Percentiles rank a stretch among this genome's conserved stretches.
phyloP scores from a whole-genome alignment of 2,329 filamentous ascomycete species.

The Ophiocordyceps sinensis region DNA sequence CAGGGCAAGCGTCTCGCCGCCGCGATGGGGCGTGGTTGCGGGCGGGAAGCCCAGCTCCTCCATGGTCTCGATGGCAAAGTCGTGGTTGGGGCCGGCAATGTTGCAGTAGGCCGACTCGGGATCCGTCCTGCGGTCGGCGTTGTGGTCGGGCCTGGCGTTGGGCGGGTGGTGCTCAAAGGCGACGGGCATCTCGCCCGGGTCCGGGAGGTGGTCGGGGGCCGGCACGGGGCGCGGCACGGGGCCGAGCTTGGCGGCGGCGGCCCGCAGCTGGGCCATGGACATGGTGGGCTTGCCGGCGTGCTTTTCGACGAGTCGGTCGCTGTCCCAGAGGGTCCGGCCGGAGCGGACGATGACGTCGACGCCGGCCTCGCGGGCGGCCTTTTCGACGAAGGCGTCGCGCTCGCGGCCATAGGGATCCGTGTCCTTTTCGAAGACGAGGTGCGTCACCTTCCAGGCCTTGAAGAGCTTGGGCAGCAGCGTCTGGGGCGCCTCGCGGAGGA shows the following conservation, averaged over 20 bases:
- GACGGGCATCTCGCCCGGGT: constrained; percentile 48
- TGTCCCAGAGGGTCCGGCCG: constrained; percentile 61
- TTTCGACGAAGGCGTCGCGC: constrained; percentile 44
- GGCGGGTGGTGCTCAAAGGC: constrained; percentile 42
- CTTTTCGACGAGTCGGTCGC: constrained; percentile 50
- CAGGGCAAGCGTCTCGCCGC: constrained; percentile 55
- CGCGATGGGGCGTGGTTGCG: constrained; percentile 52
- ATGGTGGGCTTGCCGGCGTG: constrained; percentile 60
- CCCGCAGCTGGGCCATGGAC: constrained; percentile 54
- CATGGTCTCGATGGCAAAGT: constrained; percentile 58
- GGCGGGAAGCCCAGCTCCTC: constrained; percentile 53
- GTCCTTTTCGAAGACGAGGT: constrained; percentile 67
- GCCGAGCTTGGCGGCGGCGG: constrained; percentile 48
- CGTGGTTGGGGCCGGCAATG: constrained; percentile 50
- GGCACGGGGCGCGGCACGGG: constrained; percentile 45
- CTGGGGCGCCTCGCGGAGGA: constrained; percentile 58
- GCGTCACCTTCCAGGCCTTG: constrained; percentile 58
- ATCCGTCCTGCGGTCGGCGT: constrained; percentile 36
- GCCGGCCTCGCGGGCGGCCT: constrained; percentile 47
- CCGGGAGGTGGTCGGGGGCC: constrained; percentile 43
- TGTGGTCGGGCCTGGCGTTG: constrained; percentile 40
- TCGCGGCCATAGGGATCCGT: constrained; percentile 58
- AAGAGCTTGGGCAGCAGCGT: constrained; percentile 60
- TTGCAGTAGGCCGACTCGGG: constrained; percentile 42
- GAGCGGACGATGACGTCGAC: constrained; percentile 50